These are phyloP conservation scores for Pseudocercospora eumusae DNA, from an alignment of 2,329 filamentous ascomycete genomes.

Conservation along the genomic window DNA sequence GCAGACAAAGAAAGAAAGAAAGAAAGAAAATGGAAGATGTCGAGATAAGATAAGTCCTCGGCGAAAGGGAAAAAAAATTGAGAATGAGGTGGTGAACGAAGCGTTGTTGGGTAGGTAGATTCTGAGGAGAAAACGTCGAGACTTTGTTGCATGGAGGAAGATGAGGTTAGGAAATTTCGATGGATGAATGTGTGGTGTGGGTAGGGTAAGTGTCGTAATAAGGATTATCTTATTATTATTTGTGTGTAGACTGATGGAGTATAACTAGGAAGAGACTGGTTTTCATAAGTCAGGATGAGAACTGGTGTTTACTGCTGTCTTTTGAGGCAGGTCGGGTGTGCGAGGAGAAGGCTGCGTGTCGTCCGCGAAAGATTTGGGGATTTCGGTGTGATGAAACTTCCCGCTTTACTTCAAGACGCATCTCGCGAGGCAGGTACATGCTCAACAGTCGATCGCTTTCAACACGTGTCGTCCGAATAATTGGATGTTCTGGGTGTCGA, in stretches of 20 bases:
- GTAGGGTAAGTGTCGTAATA: too few species aligned
- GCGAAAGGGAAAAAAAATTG: too few species aligned
- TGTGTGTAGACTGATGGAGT: conserved; percentile 5
- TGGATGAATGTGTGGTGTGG: too few species aligned
- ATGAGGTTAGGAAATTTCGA: too few species aligned
- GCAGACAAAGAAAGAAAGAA: too few species aligned
- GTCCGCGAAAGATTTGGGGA: conserved; percentile 12
- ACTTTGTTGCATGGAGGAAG: too few species aligned
- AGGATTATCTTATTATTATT: conserved; percentile 1
- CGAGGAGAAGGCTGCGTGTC: too few species aligned
- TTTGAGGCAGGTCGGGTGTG: conserved; percentile 23
- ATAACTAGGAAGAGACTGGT: conserved; percentile 18
- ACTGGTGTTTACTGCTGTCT: conserved; percentile 20
- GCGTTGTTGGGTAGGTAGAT: too few species aligned
- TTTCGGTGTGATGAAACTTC: conserved; percentile 27
- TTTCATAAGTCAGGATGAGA: conserved; percentile 9
- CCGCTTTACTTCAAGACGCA: conserved; percentile 13
- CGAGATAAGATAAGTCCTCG: too few species aligned
- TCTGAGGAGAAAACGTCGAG: too few species aligned
- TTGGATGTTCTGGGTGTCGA: conserved; percentile 16
- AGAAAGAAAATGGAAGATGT: too few species aligned
- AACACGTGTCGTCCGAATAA: conserved; percentile 16
- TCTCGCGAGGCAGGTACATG: conserved; percentile 7
- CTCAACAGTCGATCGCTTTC: conserved; percentile 23
- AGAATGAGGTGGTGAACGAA: too few species aligned